A percentile compares a stretch with the other conserved stretches of the same genome.
Conservation (phyloP, 2,329 filamentous ascomycete genomes). For the Mycocentrospora acerina region DNA sequence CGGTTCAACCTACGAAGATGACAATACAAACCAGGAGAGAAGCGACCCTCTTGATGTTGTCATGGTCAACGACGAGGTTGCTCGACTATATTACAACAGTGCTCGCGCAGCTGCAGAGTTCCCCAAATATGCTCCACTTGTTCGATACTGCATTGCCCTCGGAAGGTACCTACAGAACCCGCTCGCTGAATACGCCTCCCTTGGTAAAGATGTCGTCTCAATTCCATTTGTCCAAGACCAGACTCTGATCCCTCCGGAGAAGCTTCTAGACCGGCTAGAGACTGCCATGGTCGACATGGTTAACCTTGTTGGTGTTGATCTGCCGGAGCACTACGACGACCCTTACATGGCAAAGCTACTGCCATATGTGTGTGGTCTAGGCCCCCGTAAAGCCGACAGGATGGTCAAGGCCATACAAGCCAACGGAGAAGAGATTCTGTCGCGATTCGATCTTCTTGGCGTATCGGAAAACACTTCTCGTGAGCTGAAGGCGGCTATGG, state of each 20-base stretch:
- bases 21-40: slow-evolving; percentile 68
- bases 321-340: slow-evolving; percentile 87
- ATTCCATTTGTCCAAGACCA: slow-evolving; percentile 89
- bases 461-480: slow-evolving; percentile 70
- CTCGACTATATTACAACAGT: slow-evolving; percentile 93
- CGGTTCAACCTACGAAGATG: slow-evolving; percentile 78
- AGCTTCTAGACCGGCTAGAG: slow-evolving; percentile 82
- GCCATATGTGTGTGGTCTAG: slow-evolving; percentile 87
- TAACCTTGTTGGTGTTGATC: slow-evolving; percentile 91
- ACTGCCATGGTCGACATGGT: slow-evolving; percentile 99
- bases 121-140: slow-evolving; percentile 74
- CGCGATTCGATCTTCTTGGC: slow-evolving; percentile 83
- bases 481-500: slow-evolving; percentile 57
- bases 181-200: slow-evolving; percentile 91
- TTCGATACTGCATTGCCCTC: slow-evolving; percentile 85
- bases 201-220: slow-evolving; percentile 84
- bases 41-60: slow-evolving; percentile 83
- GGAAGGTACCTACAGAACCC: slow-evolving; percentile 94
- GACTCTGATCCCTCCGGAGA: slow-evolving; percentile 82
- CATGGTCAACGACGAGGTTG: slow-evolving; percentile 94
- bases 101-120: slow-evolving; percentile 77
- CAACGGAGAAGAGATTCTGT: slow-evolving; percentile 83
- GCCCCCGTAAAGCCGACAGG: slow-evolving; percentile 84
- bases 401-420: slow-evolving; percentile 87
- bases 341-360: slow-evolving; percentile 81